Evolutionary conservation across 2,329 filamentous ascomycete species (phyloP), one percentile per base, ranked within the genome.

Genomic region (Stachybotrys chartarum): DNA sequence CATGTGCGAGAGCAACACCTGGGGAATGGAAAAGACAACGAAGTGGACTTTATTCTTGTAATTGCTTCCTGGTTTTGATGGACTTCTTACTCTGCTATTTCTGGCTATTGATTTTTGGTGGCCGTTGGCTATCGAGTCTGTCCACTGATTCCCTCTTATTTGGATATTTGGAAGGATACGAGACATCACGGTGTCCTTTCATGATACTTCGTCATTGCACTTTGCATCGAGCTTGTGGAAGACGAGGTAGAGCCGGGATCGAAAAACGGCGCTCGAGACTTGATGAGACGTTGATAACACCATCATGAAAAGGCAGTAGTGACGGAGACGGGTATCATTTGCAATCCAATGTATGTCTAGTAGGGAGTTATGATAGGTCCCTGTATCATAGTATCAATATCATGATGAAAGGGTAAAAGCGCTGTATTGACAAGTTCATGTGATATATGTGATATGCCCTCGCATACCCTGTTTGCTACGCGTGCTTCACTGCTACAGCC

Each of bases 21-120:
- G 45, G 45, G 45, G 55, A 24, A 55, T 54, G 57, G 63, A 58
- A 65, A 60, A 57, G 55, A 60, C 59, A 57, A 57, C 67, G 63
- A 69, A 70, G 66, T 61, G 63, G 66, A 64, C 64, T 69, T 74
- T 71, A 72, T 70, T 70, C 68, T 75, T 75, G 70, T 76, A 73
- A 74, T 76, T 68, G 67, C 63, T 61, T 55, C 18, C 53, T 59
- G 58, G 60, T 64, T 60, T 60, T 60, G 24, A 58, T 60, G 60
- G 60, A 46, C 58, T 61, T 63, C 57, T 65, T 63, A 64, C 56
- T 61, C 58, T 59, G 57, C 55, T 56, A 62, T 59, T 63, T 62
- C 60, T 59, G 51, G 51, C 55, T 62, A 59, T 57, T 57, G 60
- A 57, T 52, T 57, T 54, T 55, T 58, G 56, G 55, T 59, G 42